Conservation (phyloP, 2,329 filamentous ascomycete genomes). For the Pyrenophora teres region DNA sequence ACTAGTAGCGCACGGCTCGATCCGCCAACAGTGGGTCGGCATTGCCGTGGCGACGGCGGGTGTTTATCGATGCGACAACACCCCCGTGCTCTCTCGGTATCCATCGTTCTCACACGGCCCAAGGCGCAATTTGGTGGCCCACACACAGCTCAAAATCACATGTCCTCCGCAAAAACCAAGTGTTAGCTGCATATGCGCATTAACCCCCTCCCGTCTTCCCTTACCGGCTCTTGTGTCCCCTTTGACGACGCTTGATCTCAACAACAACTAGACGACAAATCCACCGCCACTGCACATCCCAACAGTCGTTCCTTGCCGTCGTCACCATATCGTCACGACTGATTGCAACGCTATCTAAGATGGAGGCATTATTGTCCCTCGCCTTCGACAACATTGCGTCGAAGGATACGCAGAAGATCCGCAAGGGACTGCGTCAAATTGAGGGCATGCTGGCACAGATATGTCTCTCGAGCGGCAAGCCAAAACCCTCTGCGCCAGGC, state of each 20-base stretch:
- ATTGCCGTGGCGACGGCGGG: conserved; percentile 22
- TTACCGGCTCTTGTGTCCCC: conserved; percentile 24
- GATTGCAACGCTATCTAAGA: conserved; percentile 48
- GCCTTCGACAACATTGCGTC: conserved; percentile 97
- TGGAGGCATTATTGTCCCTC: conserved; percentile 90
- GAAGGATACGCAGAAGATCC: conserved; percentile 84
- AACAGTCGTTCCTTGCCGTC: conserved; percentile 6
- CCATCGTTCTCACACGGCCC: conserved; percentile 8
- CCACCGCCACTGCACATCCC: conserved; percentile 9
- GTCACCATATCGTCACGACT: conserved; percentile 9
- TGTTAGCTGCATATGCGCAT: conserved; percentile 41
- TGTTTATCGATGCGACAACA: conserved; percentile 26
- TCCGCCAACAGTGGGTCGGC: conserved; percentile 11
- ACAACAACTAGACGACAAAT: conserved; percentile 10
- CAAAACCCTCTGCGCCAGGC: conserved; percentile 38
- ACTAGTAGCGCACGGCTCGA: conserved; percentile 19
- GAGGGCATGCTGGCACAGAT: conserved; percentile 94
- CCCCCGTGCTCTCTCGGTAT: conserved; percentile 7
- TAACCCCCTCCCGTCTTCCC: conserved; percentile 17
- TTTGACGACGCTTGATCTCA: conserved; percentile 13
- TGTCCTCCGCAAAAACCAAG: conserved; percentile 34
- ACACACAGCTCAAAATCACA: conserved; percentile 29
- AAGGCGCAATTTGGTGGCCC: conserved; percentile 29
- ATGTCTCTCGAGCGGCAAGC: conserved; percentile 67
- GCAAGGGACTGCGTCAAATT: conserved; percentile 91